Evolutionary conservation across 2,329 filamentous ascomycete species (phyloP), one percentile per base, ranked within the genome.

Genomic region (Fusarium lateritium): DNA sequence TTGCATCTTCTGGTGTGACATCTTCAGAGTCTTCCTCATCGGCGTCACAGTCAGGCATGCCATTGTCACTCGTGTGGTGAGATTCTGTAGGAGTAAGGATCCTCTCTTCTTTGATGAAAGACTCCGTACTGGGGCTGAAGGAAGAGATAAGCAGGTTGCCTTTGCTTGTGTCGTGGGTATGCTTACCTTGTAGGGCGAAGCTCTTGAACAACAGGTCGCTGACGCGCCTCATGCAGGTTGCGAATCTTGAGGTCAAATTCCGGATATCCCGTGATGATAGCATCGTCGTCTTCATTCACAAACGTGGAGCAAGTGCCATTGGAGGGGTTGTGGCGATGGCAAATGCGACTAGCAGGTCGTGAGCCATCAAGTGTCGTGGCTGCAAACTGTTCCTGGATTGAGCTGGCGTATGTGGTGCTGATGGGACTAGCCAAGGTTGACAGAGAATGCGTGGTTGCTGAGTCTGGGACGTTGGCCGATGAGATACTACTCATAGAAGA

Each of bases 401-500:
- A 78, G 54, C 76, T 77, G 36, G 77, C 73, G 59, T 79, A 79
- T 8, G 73, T 76, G 1, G 78, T 79, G 55, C 78, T 81, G 49
- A 79, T 73, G 8, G 79, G 79, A 22, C 78, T 80, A 3, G 77
- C 77, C 21, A 80, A 67, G 0, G 77, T 79, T 4, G 78, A 79
- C 4, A 76, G 68, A 2, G 80, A 82, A 39, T 75, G 79, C 0
- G 77, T 78, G 2, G 80, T 82, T 6, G 79, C 80, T 7, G 80
- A 81, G 58, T 82, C 80, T 1, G 78, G 78, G 4, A 80, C 59
- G 38, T 79, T 76, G 6, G 77, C 78, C 3, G 79, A 81, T 8
- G 76, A 79, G 44, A 80, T 72, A 47, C 78, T 80, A 65, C 79
- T 81, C 65, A 79, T 76, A 1, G 80, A 80, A 3, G 79, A 81